These are phyloP conservation scores for Cryptosporidium muris DNA, from an alignment of 169 alveolate genomes.

Conservation along the genomic window DNA sequence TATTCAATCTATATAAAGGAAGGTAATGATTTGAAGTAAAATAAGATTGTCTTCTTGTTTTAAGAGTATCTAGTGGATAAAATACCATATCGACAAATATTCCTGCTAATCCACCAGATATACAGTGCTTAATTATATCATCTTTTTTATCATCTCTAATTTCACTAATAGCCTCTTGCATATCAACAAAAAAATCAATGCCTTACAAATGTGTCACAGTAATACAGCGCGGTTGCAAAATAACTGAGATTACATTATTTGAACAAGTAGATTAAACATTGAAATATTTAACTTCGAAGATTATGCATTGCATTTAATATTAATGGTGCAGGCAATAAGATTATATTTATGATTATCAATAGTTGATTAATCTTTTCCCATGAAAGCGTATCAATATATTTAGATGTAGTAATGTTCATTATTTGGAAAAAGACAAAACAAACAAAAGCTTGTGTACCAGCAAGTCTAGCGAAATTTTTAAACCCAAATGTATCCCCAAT, in stretches of 20 bases:
- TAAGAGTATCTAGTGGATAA: constrained; percentile 81
- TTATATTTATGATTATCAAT: constrained; percentile 33
- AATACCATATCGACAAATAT: constrained; percentile 77
- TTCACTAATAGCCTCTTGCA: too few relatives aligned
- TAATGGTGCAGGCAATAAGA: constrained; percentile 36
- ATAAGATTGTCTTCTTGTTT: constrained; percentile 76
- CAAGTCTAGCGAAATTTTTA: constrained; percentile 60
- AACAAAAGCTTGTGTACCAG: constrained; percentile 65
- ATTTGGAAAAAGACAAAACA: constrained; percentile 65
- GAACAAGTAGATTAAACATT: too few relatives aligned
- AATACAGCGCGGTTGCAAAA: too few relatives aligned
- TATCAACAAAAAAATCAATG: too few relatives aligned
- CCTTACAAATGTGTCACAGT: too few relatives aligned
- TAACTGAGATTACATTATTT: too few relatives aligned
- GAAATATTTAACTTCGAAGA: too few relatives aligned
- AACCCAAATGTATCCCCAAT: constrained; percentile 70
- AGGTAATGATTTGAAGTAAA: neutral
- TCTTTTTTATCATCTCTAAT: too few relatives aligned
- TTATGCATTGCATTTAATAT: neutral
- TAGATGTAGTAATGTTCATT: constrained; percentile 33
- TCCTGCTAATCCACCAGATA: constrained; percentile 84
- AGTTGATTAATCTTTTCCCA: constrained; percentile 32
- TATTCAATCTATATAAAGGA: neutral
- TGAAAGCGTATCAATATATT: constrained; percentile 30
- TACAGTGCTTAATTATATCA: neutral